Conservation (phyloP, 2,329 filamentous ascomycete species). For the Aspergillus novoparasiticus region DNA sequence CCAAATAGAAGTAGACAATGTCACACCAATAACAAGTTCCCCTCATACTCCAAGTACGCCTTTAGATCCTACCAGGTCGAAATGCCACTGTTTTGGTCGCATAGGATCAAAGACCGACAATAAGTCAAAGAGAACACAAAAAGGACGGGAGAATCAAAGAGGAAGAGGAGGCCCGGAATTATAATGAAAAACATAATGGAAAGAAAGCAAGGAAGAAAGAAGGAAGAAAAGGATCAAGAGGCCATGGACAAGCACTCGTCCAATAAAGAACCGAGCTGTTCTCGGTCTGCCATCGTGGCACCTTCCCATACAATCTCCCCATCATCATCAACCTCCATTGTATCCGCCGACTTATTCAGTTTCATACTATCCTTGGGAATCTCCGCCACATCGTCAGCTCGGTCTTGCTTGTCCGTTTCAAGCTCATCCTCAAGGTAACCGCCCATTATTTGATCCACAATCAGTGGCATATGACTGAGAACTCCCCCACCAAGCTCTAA, state of each 20-base stretch:
- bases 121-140: background rate
- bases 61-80: slow-evolving; percentile 18
- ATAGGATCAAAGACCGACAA: slow-evolving; percentile 3
- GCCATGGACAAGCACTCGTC: slow-evolving; percentile 48
- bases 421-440: slow-evolving; percentile 76
- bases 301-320: slow-evolving; percentile 43
- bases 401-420: slow-evolving; percentile 52
- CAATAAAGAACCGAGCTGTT: slow-evolving; percentile 41
- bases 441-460: slow-evolving; percentile 70
- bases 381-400: slow-evolving; percentile 27
- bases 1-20: slow-evolving; percentile 31
- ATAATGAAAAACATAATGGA: background rate
- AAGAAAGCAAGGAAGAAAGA: slow-evolving; percentile 12
- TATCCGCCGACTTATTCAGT: slow-evolving; percentile 29
- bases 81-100: slow-evolving; percentile 16
- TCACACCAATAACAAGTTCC: slow-evolving; percentile 20
- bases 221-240: slow-evolving; percentile 28
- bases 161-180: background rate
- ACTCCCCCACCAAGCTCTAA: slow-evolving; percentile 75
- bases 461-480: slow-evolving; percentile 74
- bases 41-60: slow-evolving; percentile 34
- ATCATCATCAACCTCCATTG: slow-evolving; percentile 47
- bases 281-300: slow-evolving; percentile 36
- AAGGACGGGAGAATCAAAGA: background rate
- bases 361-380: slow-evolving; percentile 25